Evolutionary conservation across 768 basidiomycete species (phyloP).

Genomic region (Cystobasidiopsis lactophilus): DNA sequence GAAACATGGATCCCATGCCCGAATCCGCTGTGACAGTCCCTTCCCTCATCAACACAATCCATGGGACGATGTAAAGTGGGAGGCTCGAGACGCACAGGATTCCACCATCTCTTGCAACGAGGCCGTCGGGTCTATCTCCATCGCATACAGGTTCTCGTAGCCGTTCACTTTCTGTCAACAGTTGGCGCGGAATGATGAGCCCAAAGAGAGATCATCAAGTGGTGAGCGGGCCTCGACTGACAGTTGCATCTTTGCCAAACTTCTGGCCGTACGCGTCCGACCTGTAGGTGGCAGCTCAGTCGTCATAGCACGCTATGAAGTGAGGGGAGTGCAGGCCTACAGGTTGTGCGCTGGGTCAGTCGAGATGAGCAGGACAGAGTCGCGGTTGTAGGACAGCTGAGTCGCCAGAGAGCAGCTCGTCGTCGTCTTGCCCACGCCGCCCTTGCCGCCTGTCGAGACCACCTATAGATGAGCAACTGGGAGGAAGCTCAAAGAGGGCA

Average conservation of each 20-base stretch:
- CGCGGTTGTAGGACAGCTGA: constrained; percentile 65
- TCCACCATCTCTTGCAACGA: constrained; percentile 99
- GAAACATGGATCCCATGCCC: constrained; percentile 95
- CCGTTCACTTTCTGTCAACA: constrained; percentile 82
- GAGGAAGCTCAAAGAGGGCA: background rate
- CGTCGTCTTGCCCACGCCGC: constrained; percentile 97
- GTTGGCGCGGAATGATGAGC: too few species aligned
- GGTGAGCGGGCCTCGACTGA: too few species aligned
- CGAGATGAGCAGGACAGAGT: constrained; percentile 93
- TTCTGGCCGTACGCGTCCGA: constrained; percentile 98
- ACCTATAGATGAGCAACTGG: background rate
- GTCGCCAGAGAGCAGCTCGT: constrained; percentile 96
- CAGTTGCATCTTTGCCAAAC: constrained; percentile 95
- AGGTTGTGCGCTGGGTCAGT: constrained; percentile 99
- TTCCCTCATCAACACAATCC: background rate
- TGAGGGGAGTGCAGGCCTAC: too few species aligned
- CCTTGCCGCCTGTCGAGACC: constrained; percentile 71
- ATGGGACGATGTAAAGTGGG: background rate
- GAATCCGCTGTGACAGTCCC: constrained; percentile 9
- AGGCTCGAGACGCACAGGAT: constrained; percentile 39
- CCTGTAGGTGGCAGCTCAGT: too few species aligned
- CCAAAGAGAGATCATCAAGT: background rate
- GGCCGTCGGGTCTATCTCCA: constrained; percentile 98
- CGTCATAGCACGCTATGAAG: too few species aligned
- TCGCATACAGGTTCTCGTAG: constrained; percentile 84